Conservation (phyloP, 2,329 filamentous ascomycete species). For the Blumeria hordei region DNA sequence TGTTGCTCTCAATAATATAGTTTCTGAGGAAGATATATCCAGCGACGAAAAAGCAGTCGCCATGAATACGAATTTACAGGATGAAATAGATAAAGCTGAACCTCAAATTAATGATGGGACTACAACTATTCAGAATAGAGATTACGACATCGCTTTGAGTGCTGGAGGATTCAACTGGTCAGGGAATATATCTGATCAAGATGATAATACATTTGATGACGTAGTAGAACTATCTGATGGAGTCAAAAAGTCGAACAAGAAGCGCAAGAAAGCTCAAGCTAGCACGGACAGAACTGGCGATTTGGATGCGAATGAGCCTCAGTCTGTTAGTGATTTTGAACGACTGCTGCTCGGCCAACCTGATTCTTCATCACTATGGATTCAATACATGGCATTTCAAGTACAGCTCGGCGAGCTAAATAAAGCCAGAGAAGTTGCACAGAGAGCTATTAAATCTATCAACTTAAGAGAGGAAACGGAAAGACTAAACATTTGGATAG, state of each 20-base stretch:
- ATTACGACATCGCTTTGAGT: constrained; percentile 29
- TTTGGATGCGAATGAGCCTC: constrained; percentile 67
- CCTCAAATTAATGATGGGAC: constrained; percentile 9
- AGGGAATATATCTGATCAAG: constrained; percentile 37
- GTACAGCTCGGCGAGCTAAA: constrained; percentile 73
- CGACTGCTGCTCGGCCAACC: constrained; percentile 76
- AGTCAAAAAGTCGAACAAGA: constrained; percentile 33
- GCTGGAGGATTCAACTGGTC: constrained; percentile 75
- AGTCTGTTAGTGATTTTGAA: constrained; percentile 80
- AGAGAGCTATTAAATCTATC: constrained; percentile 78
- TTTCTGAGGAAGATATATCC: constrained; percentile 15
- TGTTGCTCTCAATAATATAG: constrained; percentile 18
- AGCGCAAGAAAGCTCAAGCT: constrained; percentile 50
- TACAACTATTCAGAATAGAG: constrained; percentile 1
- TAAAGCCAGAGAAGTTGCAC: constrained; percentile 70
- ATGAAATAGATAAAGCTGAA: constrained; percentile 18
- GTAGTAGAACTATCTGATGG: constrained; percentile 22
- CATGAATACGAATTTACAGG: constrained; percentile 10
- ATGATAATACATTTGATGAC: constrained; percentile 16
- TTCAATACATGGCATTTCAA: constrained; percentile 97
- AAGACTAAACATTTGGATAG: constrained; percentile 89
- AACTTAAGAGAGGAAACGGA: constrained; percentile 76
- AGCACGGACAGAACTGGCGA: constrained; percentile 81
- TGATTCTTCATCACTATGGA: constrained; percentile 83
- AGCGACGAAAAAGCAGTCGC: constrained; percentile 19